A percentile compares a stretch with the other conserved stretches of the same genome.
Evolutionary conservation across 495 filamentous ascomycete genomes (phyloP).

Genomic region (Trichoderma reesei): DNA sequence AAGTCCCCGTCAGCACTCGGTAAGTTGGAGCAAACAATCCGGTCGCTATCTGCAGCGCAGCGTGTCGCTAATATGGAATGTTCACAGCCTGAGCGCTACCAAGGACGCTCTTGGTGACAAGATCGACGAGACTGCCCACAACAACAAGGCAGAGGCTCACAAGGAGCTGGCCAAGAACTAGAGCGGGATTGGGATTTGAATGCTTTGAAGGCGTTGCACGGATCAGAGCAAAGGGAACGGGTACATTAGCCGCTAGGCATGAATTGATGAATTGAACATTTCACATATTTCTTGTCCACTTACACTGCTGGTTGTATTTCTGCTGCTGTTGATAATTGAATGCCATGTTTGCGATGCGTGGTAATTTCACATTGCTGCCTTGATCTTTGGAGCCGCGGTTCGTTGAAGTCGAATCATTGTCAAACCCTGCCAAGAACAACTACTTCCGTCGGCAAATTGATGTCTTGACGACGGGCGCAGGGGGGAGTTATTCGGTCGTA

Average conservation of each 20-base stretch:
- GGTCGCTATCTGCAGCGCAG: neutral
- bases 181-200: neutral
- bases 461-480: neutral
- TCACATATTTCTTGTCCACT: neutral
- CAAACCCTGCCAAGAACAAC: too few species aligned
- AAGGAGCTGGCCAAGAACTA: constrained; percentile 33
- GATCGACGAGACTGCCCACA: constrained; percentile 37
- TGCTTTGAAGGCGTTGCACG: neutral
- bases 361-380: too few species aligned
- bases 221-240: neutral
- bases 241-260: neutral
- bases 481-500: neutral
- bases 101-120: constrained; percentile 43
- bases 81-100: constrained; percentile 29
- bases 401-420: neutral
- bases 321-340: too few species aligned
- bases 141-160: constrained; percentile 37
- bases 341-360: neutral
- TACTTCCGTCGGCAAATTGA: too few species aligned
- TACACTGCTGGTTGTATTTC: too few species aligned
- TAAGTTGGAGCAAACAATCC: constrained; percentile 20
- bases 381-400: neutral
- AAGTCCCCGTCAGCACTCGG: constrained; percentile 41
- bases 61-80: neutral
- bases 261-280: neutral